Evolutionary conservation across 495 filamentous ascomycete genomes (phyloP), one percentile per base, ranked within the genome.

Genomic region (Podospora pseudocomata): DNA sequence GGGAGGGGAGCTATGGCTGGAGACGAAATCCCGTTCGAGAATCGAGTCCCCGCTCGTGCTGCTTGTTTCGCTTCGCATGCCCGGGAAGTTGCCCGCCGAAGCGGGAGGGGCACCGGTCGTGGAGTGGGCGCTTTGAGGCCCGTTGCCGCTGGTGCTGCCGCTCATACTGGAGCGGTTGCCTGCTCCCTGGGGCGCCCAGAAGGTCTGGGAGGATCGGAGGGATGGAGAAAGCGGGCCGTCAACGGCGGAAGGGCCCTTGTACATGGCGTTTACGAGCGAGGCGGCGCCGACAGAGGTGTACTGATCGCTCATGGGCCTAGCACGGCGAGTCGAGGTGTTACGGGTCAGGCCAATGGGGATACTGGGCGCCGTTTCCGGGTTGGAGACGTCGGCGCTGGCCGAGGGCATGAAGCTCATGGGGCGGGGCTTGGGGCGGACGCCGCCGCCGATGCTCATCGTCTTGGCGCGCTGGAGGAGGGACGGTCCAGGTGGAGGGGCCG

Each of bases 281-380:
- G 92, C 91, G 4, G 87, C 88, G 65, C 72, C 68, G 4, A 85
- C 86, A 58, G 84, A 81, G 63, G 87, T 85, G 70, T 82, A 81
- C 71, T 91, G 89, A 68, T 97, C 92, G 64, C 92, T 95, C 76
- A 85, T 77, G 84, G 88, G 79, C 80, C 87, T 80, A 55, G 67
- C 68, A 53, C 83, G 74, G 70, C 85, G 88, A 15, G 86, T 82
- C 68, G 88, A 90, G 68, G 86, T 80, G 9, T 88, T 85, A 62
- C 92, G 90, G 53, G 77, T 80, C 23, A 97, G 82, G 32, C 80
- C 77, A 72, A 86, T 83, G 49, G 92, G 93, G 68, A 96, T 91
- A 72, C 89, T 90, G 26, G 92, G 91, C 9, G 92, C 92, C n/a
- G 90, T 96, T 2, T 90, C 84, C 1, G 92, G 91, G 77, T 96